These are phyloP conservation scores for Onygenales sp. DNA, from an alignment of 2,329 filamentous ascomycete species.

Conservation along the genomic window DNA sequence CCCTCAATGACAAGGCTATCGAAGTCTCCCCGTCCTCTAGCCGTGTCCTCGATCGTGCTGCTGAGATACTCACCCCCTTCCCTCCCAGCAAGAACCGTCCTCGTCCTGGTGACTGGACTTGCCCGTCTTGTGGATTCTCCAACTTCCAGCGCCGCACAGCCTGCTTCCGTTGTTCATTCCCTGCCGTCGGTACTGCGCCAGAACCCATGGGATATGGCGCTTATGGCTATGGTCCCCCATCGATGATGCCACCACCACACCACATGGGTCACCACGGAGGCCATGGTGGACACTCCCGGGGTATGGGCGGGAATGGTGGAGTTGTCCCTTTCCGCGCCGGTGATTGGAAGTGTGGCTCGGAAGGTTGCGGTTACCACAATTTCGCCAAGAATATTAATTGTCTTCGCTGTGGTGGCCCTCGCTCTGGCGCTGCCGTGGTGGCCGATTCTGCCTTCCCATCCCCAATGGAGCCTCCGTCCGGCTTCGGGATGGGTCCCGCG, in stretches of 20 bases:
- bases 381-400: slow-evolving; percentile 99
- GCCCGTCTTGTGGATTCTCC: slow-evolving; percentile 95
- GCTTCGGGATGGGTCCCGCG: slow-evolving; percentile 72
- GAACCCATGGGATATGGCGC: slow-evolving; percentile 64
- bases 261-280: slow-evolving; percentile 57
- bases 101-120: slow-evolving; percentile 96
- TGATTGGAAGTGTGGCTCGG: slow-evolving; percentile 97
- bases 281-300: slow-evolving; percentile 48
- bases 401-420: slow-evolving; percentile 88
- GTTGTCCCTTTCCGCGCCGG: slow-evolving; percentile 95
- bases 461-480: slow-evolving; percentile 75
- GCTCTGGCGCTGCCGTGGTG: slow-evolving; percentile 85
- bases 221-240: slow-evolving; percentile 52
- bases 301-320: slow-evolving; percentile 65
- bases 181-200: slow-evolving; percentile 74
- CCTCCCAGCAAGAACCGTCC: slow-evolving; percentile 97
- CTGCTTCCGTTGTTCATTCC: slow-evolving; percentile 98
- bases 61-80: slow-evolving; percentile 93
- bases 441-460: slow-evolving; percentile 88
- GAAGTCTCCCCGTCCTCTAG: slow-evolving; percentile 97
- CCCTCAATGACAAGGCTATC: slow-evolving; percentile 96
- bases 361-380: slow-evolving; percentile 97
- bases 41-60: slow-evolving; percentile 87
- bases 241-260: slow-evolving; percentile 69
- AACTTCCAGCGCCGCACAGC: slow-evolving; percentile 98